Evolutionary conservation across 441 rosid species (phyloP).

Genomic region (Eutrema salsugineum): DNA sequence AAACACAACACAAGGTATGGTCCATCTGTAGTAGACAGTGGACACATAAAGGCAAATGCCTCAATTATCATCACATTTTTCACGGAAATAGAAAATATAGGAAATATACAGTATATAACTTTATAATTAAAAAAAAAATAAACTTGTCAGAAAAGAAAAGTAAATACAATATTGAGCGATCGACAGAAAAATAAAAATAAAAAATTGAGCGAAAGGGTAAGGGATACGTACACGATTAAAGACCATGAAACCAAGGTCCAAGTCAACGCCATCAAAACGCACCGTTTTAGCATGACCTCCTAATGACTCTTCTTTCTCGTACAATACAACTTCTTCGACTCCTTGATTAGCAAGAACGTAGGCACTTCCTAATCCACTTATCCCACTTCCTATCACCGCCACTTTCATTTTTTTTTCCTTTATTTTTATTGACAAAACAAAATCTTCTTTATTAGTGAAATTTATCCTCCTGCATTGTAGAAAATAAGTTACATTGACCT

Average conservation of each 20-base stretch:
- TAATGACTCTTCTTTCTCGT: constrained; percentile 64
- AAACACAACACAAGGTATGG: constrained; percentile 4
- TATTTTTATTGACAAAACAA: not conserved
- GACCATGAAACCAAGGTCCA: constrained; percentile 93
- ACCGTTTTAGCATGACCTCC: constrained; percentile 88
- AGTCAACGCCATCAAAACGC: constrained; percentile 49
- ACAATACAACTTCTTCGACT: constrained; percentile 50
- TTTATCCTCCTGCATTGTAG: constrained; percentile 21
- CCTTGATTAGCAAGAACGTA: constrained; percentile 54
- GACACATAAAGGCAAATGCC: constrained; percentile 8
- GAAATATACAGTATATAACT: not conserved
- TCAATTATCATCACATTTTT: constrained; percentile 17
- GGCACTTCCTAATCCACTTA: constrained; percentile 74
- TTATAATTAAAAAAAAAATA: not conserved
- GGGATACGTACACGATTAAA: constrained; percentile 66
- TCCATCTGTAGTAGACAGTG: not conserved
- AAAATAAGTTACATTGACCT: constrained; percentile 20
- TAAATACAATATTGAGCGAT: not conserved
- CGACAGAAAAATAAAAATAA: too few species aligned
- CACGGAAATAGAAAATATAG: not conserved
- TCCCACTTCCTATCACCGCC: constrained; percentile 79
- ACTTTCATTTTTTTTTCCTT: constrained; percentile 39
- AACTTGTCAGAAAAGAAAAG: not conserved
- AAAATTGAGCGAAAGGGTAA: not conserved
- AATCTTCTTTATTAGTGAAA: not conserved